A percentile compares a stretch with the other conserved stretches of the same genome.
These are phyloP conservation scores for Trichodelitschia bisporula DNA, from an alignment of 495 filamentous ascomycete species.

Conservation along the genomic window DNA sequence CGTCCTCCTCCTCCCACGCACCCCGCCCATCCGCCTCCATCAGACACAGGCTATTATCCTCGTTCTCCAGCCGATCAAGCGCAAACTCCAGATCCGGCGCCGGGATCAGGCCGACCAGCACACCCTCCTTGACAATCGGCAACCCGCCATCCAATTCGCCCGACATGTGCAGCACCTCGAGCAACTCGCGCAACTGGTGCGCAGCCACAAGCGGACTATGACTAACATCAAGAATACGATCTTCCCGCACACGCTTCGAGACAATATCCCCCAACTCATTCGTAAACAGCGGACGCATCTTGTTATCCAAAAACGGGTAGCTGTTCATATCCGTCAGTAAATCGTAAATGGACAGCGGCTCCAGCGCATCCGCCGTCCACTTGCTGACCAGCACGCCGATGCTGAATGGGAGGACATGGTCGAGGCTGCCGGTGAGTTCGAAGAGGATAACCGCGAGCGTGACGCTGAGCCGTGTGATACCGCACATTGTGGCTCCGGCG, in stretches of 20 bases:
- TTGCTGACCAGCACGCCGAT: conserved; percentile 80
- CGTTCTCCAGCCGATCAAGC: conserved; percentile 54
- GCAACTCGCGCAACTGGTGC: conserved; percentile 45
- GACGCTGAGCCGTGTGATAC: conserved; percentile 81
- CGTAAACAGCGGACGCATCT: conserved; percentile 71
- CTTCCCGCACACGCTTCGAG: conserved; percentile 32
- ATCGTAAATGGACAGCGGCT: conserved; percentile 81
- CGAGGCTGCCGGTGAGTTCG: conserved; percentile 78
- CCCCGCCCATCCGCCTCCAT: conserved; percentile 38
- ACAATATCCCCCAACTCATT: conserved; percentile 63
- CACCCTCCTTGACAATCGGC: conserved; percentile 52
- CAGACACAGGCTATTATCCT: conserved; percentile 46
- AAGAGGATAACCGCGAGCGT: conserved; percentile 90
- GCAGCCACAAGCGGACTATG: conserved; percentile 55
- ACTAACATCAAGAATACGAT: conserved; percentile 72
- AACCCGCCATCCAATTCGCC: conserved; percentile 86
- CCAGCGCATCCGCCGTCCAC: conserved; percentile 92
- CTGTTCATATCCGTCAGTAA: conserved; percentile 90
- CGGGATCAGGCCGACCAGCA: conserved; percentile 79
- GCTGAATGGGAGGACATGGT: conserved; percentile 90
- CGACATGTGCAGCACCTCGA: conserved; percentile 55
- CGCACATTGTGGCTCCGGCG: conserved; percentile 93
- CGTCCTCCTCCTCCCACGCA: conserved; percentile 22
- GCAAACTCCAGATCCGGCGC: conserved; percentile 89
- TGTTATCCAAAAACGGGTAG: conserved; percentile 89